Base-by-base conservation (phyloP, 352 stramenopile species). In the Globisporangium lucens region DNA sequence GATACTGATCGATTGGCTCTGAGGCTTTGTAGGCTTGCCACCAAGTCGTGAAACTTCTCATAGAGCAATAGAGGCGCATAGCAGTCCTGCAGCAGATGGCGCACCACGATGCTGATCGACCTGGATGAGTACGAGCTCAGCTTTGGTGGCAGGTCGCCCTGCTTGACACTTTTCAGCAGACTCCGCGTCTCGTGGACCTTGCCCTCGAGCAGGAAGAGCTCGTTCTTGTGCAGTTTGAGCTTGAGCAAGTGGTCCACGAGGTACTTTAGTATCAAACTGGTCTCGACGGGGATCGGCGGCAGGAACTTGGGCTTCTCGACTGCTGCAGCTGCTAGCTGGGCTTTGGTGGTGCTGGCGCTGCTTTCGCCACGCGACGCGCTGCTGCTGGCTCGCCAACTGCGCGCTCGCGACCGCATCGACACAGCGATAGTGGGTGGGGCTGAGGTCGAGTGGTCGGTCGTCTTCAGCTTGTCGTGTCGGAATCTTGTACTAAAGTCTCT, bases 191-290 rank as follows among this genome's bases (percentile, higher is more conserved):
- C 75, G 7, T 55, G 61, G 2, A 59, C 33, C 17, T 75, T 75
- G 1, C 55, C 67, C 17, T 75, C 68, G 10, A 66, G 29, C 17
- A 79, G 9, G 24, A 82, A 82, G 30, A 82, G 49, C 49, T 79
- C 63, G 13, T 71, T 67, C 56, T 82, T 79, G 68, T 82, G 72
- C 17, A 82, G 66, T 22, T 82, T 82, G 66, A 69, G 64, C 61
- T 74, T 70, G 61, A 77, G 30, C 12, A 82, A 33, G 61, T 76
- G 73, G 15, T 75, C 67, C 38, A 77, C 70, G 1, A 79, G 67
- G 52, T 70, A 64, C 52, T 73, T 77, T 38, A 77, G 41, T 15
- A 76, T 47, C 24, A 81, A 47, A 43, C 67, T 76, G 15, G 61
- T 61, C 29, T 75, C 63, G n/a, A 59, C 17, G 10, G 75, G 68